phyloP scores from a whole-genome alignment of 805 yeast genomes.

The Wickerhamiella cacticola region DNA sequence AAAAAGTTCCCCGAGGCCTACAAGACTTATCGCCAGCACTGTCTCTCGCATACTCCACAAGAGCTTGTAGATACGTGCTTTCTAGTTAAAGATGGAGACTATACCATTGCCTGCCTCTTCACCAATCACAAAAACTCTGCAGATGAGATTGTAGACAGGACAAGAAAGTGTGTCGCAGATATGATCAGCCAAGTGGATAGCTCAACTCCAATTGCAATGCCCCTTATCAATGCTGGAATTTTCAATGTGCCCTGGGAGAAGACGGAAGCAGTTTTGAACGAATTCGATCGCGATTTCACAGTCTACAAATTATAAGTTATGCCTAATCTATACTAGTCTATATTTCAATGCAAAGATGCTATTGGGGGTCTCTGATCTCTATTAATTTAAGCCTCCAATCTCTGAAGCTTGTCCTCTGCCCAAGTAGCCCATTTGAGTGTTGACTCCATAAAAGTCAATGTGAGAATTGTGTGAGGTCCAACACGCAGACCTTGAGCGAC shows the following conservation, averaged over 20 bases:
- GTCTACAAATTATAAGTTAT: slow-evolving; percentile 36
- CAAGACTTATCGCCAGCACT: slow-evolving; percentile 35
- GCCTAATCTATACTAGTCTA: neutral
- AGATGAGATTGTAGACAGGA: slow-evolving; percentile 38
- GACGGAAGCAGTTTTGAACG: slow-evolving; percentile 43
- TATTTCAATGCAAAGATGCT: neutral
- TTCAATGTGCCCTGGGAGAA: slow-evolving; percentile 68
- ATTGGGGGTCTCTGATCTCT: neutral
- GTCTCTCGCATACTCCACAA: slow-evolving; percentile 26
- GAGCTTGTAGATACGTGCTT: slow-evolving; percentile 45
- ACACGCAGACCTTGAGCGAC: slow-evolving; percentile 84
- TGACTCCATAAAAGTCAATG: slow-evolving; percentile 91
- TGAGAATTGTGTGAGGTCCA: slow-evolving; percentile 83
- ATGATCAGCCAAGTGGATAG: slow-evolving; percentile 33
- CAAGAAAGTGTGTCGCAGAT: slow-evolving; percentile 40
- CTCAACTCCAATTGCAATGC: slow-evolving; percentile 40
- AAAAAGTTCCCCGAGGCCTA: slow-evolving; percentile 47
- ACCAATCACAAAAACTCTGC: slow-evolving; percentile 40
- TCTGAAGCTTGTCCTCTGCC: slow-evolving; percentile 29
- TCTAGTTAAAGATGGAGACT: slow-evolving; percentile 34
- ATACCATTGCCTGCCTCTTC: slow-evolving; percentile 53
- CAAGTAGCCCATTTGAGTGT: slow-evolving; percentile 53
- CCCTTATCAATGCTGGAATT: slow-evolving; percentile 69
- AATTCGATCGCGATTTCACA: slow-evolving; percentile 29
- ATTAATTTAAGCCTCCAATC: neutral